A percentile compares a stretch with the other conserved stretches of the same genome.
These are phyloP conservation scores for Bromus sterilis DNA, from an alignment of 176 grass and related monocot species.

Conservation along the genomic window DNA sequence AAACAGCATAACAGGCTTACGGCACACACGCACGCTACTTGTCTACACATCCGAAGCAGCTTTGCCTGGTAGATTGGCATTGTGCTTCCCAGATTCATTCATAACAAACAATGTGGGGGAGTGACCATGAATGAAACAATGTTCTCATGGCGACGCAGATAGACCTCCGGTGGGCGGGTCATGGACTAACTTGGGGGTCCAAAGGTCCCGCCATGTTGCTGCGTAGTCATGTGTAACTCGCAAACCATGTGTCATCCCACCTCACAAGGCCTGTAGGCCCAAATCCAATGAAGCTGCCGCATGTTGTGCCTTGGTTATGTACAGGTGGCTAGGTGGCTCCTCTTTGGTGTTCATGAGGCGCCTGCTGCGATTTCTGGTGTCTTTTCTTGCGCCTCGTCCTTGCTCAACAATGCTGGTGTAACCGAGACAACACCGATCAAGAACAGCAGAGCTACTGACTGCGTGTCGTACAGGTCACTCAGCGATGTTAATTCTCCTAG, in stretches of 20 bases:
- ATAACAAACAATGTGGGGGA: constrained; percentile 10
- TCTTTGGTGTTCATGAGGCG: constrained; percentile 26
- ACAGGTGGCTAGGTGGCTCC: constrained; percentile 29
- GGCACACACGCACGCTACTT: not conserved
- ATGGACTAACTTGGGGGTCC: not conserved
- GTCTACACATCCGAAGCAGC: constrained; percentile 38
- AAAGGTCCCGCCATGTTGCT: not conserved
- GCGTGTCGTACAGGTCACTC: constrained; percentile 88
- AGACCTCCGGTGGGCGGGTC: not conserved
- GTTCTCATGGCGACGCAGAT: constrained; percentile 3
- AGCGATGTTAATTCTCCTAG: constrained; percentile 77
- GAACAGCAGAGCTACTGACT: constrained; percentile 77
- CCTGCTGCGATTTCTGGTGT: not conserved
- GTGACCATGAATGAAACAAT: constrained; percentile 14
- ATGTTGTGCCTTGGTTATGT: constrained; percentile 43
- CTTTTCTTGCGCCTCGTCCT: constrained; percentile 54
- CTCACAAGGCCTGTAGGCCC: not conserved
- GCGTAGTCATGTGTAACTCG: not conserved
- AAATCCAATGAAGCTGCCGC: constrained; percentile 11
- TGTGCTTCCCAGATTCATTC: constrained; percentile 40
- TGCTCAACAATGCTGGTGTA: constrained; percentile 69
- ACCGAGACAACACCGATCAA: constrained; percentile 87
- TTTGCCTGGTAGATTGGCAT: not conserved
- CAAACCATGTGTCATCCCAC: not conserved
- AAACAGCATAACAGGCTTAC: constrained; percentile 15